Base-by-base conservation (phyloP, 208 protist species). In the Lotmaria passim region DNA sequence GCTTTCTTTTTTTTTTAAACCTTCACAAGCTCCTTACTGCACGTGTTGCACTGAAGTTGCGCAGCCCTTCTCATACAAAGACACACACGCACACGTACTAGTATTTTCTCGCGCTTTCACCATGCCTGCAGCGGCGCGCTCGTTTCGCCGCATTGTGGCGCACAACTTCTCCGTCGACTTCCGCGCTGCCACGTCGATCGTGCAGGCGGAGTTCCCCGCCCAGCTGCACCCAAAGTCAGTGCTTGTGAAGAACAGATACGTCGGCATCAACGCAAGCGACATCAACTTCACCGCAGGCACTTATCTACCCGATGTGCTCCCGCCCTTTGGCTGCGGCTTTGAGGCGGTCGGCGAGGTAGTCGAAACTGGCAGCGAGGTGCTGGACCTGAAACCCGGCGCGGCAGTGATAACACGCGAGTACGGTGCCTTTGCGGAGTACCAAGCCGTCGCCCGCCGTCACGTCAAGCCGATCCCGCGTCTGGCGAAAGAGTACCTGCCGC, bases 191-290 rank as follows among this genome's bases (percentile, higher is more conserved):
- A 89, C 82, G 4, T 62, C 73, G 19, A 89, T 94, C 55, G 71
- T 80, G 3, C 28, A 46, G 15, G 57, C 55, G 19, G 26, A 78
- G 1, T 65, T 91, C 17, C 81, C 89, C 3, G 15, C 39, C n/a
- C 33, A 50, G 21, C 39, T 96, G 5, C 75, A 81, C 60, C 77
- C 84, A 1, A 92, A 84, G 11, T 83, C 90, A 39, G 36, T 96
- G 30, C 68, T 96, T 28, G 85, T 96, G 24, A 82, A 79, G 28
- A 94, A 94, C 70, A 62, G 52, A 7, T 96, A 81, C 71, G 75
- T 92, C 15, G 91, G 91, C 56, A 92, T 96, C 68, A 96, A 96
- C 62, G 91, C 91, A 7, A 96, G 91, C 51, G 91, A 96, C 60
- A 79, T 96, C 72, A 96, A 96, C 78, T 96, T 91, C 67, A 89